Base-by-base conservation (phyloP, 495 filamentous ascomycete species). In the Entonaema liquescens region DNA sequence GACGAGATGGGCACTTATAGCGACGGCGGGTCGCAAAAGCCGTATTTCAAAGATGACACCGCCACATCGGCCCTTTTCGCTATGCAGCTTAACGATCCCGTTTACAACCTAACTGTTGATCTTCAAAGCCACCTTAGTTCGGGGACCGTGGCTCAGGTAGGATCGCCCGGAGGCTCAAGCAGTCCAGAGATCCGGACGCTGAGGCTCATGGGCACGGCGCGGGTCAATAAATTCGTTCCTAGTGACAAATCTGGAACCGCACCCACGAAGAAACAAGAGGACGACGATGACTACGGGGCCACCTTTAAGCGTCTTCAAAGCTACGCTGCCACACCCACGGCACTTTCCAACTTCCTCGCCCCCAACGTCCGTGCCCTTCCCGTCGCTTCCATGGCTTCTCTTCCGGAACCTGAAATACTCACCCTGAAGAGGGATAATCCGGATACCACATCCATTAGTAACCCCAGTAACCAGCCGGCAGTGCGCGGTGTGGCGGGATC, bases 41-140 rank as follows among this genome's bases (percentile, higher is more conserved):
- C 17, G 25, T 66, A 52, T 35, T 67, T 66, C 38, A 3, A 59
- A 13, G 68, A 66, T 13, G 23, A 68, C 8, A 53, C 26, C 2
- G 33, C 74, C 2, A 80, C 69, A 3, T 68, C 77, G 5, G 76
- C 78, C 2, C 28, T 79, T 6, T 21, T 78, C 17, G 78, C 56
- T 0, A 65, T 74, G n/a, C 76, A 78, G 36, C 61, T 79, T 8
- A 80, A 71, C 26, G 71, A 77, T 17, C 74, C 75, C 1, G 42
- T 69, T 25, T 72, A 70, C n/a, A 26, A 72, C 15, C 38, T 74
- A 6, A 58, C 42, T 47, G 23, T 47, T 21, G 42, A 47, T 13
- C 42, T 47, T 8, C 8, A 47, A 21, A 47, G 42, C 42, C 42
- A 59, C 11, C 65, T 66, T 8, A 40, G 52, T 42, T 35, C 33